Evolutionary conservation across 2,329 filamentous ascomycete genomes (phyloP), one percentile per base, ranked within the genome.

Genomic region (Phyllosticta citribraziliensis): DNA sequence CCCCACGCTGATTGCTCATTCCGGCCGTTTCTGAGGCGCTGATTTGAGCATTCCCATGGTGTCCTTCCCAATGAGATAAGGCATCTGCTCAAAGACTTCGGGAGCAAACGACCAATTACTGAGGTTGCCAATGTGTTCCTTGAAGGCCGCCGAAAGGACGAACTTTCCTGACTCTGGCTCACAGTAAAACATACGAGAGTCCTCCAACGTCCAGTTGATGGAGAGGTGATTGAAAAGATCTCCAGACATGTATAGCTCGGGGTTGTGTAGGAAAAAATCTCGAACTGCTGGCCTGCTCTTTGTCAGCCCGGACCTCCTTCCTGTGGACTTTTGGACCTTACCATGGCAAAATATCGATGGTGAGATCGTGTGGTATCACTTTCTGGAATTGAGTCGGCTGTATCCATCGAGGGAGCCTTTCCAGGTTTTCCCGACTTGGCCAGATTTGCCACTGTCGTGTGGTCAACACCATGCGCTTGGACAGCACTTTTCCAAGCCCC

Each of bases 61-160:
- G 5, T 47, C 51, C 22, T 58, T 62, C 2, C 60, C 60, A 6
- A 62, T 57, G 27, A 62, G 55, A 51, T 54, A 62, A 22, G 60
- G 60, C 60, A 68, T 67, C 20, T 70, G 67, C 25, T 68, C 66
- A n/a, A 64, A 57, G 52, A 68, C 62, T 8, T 55, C 12, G 1
- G 64, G 57, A 1, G 66, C 62, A 30, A 68, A 67, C 27, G 70
- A 69, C 53, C 70, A 64, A 35, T 69, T 65, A 52, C 65, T 69
- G 52, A 70, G 69, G 30, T 70, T 70, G 5, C 63, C 66, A 35
- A 70, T 67, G 24, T 71, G 69, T 52, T 71, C 67, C 30, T 63
- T 62, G 30, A 71, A 62, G 12, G 60, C 56, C 17, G 51, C 33
- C 12, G 60, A 62, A n/a, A 62, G 27, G 17, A 52, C 56, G 17